Evolutionary conservation across 768 basidiomycete genomes (phyloP), one percentile per base, ranked within the genome.

Genomic region (Russula sp.): DNA sequence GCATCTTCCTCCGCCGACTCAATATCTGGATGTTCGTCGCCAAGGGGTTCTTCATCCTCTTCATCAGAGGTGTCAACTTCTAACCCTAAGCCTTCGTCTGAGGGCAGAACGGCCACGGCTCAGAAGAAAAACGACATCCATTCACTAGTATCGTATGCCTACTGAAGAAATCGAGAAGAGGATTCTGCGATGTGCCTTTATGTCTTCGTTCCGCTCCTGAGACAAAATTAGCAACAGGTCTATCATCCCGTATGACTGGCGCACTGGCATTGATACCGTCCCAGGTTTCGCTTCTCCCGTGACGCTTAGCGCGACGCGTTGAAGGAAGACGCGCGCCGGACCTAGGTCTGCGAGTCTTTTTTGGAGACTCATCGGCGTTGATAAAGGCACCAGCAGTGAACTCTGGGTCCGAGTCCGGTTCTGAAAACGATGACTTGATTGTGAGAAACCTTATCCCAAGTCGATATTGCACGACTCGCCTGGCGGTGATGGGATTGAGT

Each of bases 401-500:
- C 53, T 82, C 81, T 37, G 79, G 75, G 67, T 83, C 81, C 0
- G 80, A 79, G 68, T 82, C 81, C 2, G 70, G 64, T 56, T 80
- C 81, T 78, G 40, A 39, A 34, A 35, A 20, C 14, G 1, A 37
- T 48, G 9, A 42, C 35, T 11, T 51, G 47, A 35, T 18, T 20
- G 54, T 49, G 10, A 50, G 31, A 31, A 3, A 13, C 6, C 14
- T 18, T 32, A 51, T 4, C 13, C 22, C 16, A 39, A 42, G 45
- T n/a, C 35, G 8, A 32, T 6, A 31, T 44, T 13, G 37, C 16
- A n/a, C 8, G 18, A 54, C 52, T 4, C 66, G 74, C 77, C 76
- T 69, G 75, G 67, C 40, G 78, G 77, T 1, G 74, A 75, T 6
- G 74, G 70, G 16, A 75, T 72, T 3, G 77, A 75, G 22, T 61